These are phyloP conservation scores for Phytophthora constricta DNA, from an alignment of 352 stramenopile genomes.

Conservation along the genomic window DNA sequence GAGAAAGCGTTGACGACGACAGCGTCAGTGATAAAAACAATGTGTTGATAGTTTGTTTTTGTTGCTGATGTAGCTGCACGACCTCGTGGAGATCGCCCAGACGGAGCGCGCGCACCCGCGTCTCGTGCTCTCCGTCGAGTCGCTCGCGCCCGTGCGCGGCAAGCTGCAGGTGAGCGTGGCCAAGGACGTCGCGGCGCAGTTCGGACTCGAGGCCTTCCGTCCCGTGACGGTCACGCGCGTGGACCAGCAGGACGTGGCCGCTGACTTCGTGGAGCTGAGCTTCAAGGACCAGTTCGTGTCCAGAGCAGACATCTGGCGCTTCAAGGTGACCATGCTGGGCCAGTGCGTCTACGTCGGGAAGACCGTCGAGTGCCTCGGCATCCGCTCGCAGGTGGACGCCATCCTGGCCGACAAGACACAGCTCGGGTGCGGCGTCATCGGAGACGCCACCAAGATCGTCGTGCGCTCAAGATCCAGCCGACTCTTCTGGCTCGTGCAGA, in stretches of 20 bases:
- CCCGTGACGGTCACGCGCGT: conserved; percentile 64
- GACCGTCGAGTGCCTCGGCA: conserved; percentile 66
- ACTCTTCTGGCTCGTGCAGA: conserved; percentile 98
- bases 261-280: conserved; percentile 89
- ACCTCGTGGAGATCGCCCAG: conserved; percentile 72
- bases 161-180: conserved; percentile 83
- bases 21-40: too few relatives aligned
- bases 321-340: conserved; percentile 82
- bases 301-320: conserved; percentile 89
- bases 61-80: conserved; percentile 53
- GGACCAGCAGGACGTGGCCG: conserved; percentile 56
- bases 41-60: too few relatives aligned
- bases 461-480: conserved; percentile 94
- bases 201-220: conserved; percentile 72
- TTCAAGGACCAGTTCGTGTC: conserved; percentile 94
- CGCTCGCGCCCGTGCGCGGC: conserved; percentile 64
- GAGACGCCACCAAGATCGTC: conserved; percentile 96
- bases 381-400: conserved; percentile 93
- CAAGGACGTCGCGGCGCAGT: conserved; percentile 77
- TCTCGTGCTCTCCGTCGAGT: conserved; percentile 71
- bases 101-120: conserved; percentile 61
- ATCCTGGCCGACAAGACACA: conserved; percentile 73
- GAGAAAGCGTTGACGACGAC: too few relatives aligned
- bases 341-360: conserved; percentile 83
- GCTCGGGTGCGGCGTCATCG: conserved; percentile 93